Conservation (phyloP, 805 yeast genomes). For the Scheffersomyces stipitis region DNA sequence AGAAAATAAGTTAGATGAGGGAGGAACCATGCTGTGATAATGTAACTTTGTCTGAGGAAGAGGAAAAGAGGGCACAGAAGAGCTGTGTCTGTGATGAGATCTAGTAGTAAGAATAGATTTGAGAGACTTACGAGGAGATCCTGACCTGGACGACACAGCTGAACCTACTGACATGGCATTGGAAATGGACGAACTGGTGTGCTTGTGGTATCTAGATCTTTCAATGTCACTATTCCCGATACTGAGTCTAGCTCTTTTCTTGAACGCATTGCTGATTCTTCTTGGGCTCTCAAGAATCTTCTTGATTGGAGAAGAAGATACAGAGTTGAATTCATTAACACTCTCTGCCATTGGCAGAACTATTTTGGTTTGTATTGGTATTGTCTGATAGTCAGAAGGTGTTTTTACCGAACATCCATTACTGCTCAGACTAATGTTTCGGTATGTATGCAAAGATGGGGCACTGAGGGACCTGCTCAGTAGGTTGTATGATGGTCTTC, state of each 20-base stretch:
- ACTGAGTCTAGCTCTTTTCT: slow-evolving; percentile 11
- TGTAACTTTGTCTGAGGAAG: neutral
- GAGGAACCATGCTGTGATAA: neutral
- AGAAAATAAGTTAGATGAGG: neutral
- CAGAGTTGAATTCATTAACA: slow-evolving; percentile 5
- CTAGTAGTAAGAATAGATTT: slow-evolving; percentile 14
- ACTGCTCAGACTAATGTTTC: slow-evolving; percentile 15
- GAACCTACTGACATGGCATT: slow-evolving; percentile 26
- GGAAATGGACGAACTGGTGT: slow-evolving; percentile 27
- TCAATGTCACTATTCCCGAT: neutral
- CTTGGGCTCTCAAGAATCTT: slow-evolving; percentile 32
- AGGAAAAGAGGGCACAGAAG: slow-evolving; percentile 9
- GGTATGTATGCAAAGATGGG: slow-evolving; percentile 41
- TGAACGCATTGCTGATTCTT: slow-evolving; percentile 21
- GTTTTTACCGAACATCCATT: neutral
- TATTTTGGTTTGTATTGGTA: too few species aligned
- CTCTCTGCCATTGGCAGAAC: slow-evolving; percentile 8
- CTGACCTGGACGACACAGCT: slow-evolving; percentile 28
- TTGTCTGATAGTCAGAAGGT: neutral
- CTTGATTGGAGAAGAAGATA: slow-evolving; percentile 32
- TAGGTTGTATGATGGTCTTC: slow-evolving; percentile 9
- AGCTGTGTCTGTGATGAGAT: slow-evolving; percentile 12
- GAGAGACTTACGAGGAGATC: slow-evolving; percentile 31
- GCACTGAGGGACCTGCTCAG: slow-evolving; percentile 36
- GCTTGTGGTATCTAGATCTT: slow-evolving; percentile 16